A percentile compares a stretch with the other conserved stretches of the same genome.
These are phyloP conservation scores for Schizophyllum amplum DNA, from an alignment of 1,284 basidiomycete genomes.

Conservation along the genomic window DNA sequence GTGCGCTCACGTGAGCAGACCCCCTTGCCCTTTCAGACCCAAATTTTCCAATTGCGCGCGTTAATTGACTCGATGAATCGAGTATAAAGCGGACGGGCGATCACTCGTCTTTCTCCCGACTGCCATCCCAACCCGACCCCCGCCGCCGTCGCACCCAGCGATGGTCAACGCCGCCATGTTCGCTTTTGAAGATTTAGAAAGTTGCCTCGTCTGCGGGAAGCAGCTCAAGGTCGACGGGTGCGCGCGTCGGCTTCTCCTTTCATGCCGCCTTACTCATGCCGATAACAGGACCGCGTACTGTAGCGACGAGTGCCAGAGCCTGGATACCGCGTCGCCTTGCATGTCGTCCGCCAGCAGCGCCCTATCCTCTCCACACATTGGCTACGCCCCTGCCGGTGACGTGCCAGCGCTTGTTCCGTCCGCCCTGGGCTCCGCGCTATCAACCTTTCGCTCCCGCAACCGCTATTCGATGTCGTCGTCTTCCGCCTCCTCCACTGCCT, in stretches of 20 bases:
- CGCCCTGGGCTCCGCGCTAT: constrained; percentile 43
- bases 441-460: constrained; percentile 33
- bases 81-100: neutral
- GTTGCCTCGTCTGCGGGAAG: constrained; percentile 62
- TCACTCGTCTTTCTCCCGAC: neutral
- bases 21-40: neutral
- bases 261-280: constrained; percentile 14
- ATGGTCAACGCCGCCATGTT: constrained; percentile 39
- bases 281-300: constrained; percentile 60
- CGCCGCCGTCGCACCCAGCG: constrained; percentile 9
- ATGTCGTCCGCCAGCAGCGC: constrained; percentile 57
- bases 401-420: constrained; percentile 54
- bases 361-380: constrained; percentile 57
- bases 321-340: constrained; percentile 54
- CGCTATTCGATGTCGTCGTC: constrained; percentile 46
- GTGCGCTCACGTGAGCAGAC: neutral
- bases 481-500: constrained; percentile 51
- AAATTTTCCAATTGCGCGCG: neutral
- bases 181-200: constrained; percentile 38
- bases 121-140: constrained; percentile 7
- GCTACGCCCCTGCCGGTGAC: constrained; percentile 41
- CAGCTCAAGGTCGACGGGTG: constrained; percentile 55
- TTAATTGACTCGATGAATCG: neutral
- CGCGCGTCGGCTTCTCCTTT: constrained; percentile 18
- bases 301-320: constrained; percentile 58